phyloP scores from a whole-genome alignment of 2,329 filamentous ascomycete genomes.

The Daldinia eschscholtzii region DNA sequence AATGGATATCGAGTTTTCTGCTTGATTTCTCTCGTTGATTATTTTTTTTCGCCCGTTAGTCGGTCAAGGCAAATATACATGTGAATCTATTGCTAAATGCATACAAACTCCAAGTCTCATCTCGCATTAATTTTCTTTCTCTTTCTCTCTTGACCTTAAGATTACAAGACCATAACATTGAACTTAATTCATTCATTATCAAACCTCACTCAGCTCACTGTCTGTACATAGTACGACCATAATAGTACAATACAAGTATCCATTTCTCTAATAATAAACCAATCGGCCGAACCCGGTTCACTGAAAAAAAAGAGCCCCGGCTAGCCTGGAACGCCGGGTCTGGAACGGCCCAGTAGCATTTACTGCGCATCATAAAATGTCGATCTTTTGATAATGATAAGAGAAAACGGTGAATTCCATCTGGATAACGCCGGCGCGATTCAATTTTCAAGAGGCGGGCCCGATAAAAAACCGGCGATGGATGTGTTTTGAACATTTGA shows the following conservation, averaged over 20 bases:
- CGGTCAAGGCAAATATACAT: slow-evolving; percentile 14
- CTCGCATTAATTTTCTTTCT: slow-evolving; percentile 3
- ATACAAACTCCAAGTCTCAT: slow-evolving; percentile 9
- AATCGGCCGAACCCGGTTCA: slow-evolving; percentile 34
- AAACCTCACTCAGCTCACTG: background rate
- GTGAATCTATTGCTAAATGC: background rate
- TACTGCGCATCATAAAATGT: slow-evolving; percentile 11
- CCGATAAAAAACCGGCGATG: background rate
- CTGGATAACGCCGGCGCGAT: slow-evolving; percentile 5
- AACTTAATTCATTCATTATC: slow-evolving; percentile 4
- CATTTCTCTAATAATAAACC: slow-evolving; percentile 23
- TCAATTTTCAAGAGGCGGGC: background rate
- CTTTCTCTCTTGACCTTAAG: background rate
- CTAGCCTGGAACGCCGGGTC: slow-evolving; percentile 33
- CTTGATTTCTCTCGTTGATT: slow-evolving; percentile 5
- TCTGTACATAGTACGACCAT: slow-evolving; percentile 2
- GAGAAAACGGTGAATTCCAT: slow-evolving; percentile 11
- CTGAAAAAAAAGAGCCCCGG: slow-evolving; percentile 12
- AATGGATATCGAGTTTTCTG: slow-evolving; percentile 32
- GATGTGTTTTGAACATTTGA: slow-evolving; percentile 38
- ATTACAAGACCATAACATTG: slow-evolving; percentile 7
- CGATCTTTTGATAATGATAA: slow-evolving; percentile 19
- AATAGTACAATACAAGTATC: background rate
- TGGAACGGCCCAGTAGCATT: slow-evolving; percentile 34
- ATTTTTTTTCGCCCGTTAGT: slow-evolving; percentile 3